These are phyloP conservation scores for Fusarium chlamydosporum DNA, from an alignment of 2,329 filamentous ascomycete species.

Conservation along the genomic window DNA sequence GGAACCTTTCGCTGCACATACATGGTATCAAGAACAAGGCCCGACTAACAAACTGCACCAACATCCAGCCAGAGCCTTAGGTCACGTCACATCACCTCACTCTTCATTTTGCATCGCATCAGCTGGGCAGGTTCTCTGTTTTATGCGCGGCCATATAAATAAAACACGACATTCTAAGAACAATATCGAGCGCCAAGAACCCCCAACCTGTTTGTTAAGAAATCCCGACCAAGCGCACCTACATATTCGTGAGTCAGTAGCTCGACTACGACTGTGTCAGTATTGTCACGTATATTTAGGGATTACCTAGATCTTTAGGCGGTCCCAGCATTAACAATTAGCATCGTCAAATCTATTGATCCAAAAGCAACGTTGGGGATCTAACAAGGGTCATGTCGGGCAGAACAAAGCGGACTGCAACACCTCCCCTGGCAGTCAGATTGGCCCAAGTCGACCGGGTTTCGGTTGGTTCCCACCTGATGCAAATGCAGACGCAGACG, in stretches of 20 bases:
- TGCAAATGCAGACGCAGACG: conserved; percentile 24
- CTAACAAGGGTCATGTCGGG: conserved; percentile 38
- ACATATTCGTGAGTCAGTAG: conserved; percentile 6
- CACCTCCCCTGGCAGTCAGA: conserved; percentile 33
- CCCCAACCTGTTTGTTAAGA: conserved; percentile 8
- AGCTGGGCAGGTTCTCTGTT: conserved; percentile 11
- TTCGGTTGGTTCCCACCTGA: conserved; percentile 42
- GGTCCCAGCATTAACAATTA: conserved; percentile 31
- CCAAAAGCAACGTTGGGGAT: conserved; percentile 41
- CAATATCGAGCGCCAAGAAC: not conserved
- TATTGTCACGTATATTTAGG: conserved; percentile 32
- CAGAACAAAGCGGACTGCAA: conserved; percentile 28
- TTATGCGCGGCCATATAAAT: conserved; percentile 6
- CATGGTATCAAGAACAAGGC: conserved; percentile 39
- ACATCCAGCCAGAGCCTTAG: conserved; percentile 29
- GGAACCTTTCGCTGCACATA: conserved; percentile 33
- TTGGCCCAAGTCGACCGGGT: conserved; percentile 39
- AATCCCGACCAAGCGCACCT: conserved; percentile 8
- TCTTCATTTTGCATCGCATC: conserved; percentile 34
- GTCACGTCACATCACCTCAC: conserved; percentile 43
- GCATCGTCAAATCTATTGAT: conserved; percentile 42
- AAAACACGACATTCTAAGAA: conserved; percentile 1
- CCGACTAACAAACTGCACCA: conserved; percentile 35
- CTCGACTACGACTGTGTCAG: conserved; percentile 1
- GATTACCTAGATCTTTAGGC: conserved; percentile 36